A percentile compares a stretch with the other conserved stretches of the same genome.
phyloP scores from a whole-genome alignment of 148 eudicot genomes.

The Amaranthus cruentus region DNA sequence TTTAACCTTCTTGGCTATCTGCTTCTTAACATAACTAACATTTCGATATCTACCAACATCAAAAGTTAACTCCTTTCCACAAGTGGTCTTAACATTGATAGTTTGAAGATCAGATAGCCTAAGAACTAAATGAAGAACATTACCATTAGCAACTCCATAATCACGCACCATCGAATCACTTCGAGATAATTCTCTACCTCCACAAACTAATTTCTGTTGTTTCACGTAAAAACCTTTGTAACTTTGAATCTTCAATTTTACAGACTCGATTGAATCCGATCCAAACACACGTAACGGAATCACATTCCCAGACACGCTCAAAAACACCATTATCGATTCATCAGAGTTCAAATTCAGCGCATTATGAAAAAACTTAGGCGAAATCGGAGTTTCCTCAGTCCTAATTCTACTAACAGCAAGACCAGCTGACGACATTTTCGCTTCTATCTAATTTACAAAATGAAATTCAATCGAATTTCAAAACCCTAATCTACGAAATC shows the following conservation, averaged over 20 bases:
- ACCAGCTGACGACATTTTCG: constrained; percentile 69
- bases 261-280: constrained; percentile 71
- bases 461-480: constrained; percentile 17
- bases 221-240: constrained; percentile 67
- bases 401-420: constrained; percentile 53
- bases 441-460: neutral
- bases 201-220: constrained; percentile 69
- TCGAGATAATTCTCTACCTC: constrained; percentile 80
- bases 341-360: constrained; percentile 30
- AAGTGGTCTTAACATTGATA: constrained; percentile 58
- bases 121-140: constrained; percentile 75
- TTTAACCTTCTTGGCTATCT: constrained; percentile 51
- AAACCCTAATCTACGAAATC: constrained; percentile 15
- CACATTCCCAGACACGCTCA: constrained; percentile 60
- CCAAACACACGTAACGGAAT: constrained; percentile 61
- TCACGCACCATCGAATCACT: constrained; percentile 69
- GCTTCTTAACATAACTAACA: constrained; percentile 69
- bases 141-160: constrained; percentile 74
- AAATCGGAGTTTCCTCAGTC: constrained; percentile 37
- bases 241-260: constrained; percentile 66
- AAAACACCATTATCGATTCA: constrained; percentile 50
- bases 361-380: constrained; percentile 31
- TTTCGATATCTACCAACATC: constrained; percentile 60
- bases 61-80: constrained; percentile 67
- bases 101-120: constrained; percentile 65